A percentile compares a stretch with the other conserved stretches of the same genome.
Conservation (phyloP, 768 basidiomycete species). For the Podaxis rugospora region DNA sequence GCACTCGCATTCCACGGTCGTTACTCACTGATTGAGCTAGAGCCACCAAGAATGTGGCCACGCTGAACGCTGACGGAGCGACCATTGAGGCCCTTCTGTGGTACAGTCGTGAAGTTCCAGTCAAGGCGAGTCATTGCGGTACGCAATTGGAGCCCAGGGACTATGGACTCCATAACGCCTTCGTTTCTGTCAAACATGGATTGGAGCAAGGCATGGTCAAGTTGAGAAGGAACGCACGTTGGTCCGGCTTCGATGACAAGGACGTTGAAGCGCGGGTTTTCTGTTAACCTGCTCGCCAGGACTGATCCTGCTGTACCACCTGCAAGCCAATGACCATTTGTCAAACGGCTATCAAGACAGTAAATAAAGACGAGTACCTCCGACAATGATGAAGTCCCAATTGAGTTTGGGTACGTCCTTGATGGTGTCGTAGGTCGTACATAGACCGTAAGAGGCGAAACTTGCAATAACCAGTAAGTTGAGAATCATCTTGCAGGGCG, state of each 20-base stretch:
- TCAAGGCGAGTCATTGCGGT: constrained; percentile 7
- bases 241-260: constrained; percentile 15
- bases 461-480: neutral
- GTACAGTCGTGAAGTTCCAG: constrained; percentile 29
- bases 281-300: constrained; percentile 24
- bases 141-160: constrained; percentile 11
- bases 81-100: constrained; percentile 22
- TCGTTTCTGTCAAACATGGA: neutral
- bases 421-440: constrained; percentile 7
- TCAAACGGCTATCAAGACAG: neutral
- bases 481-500: neutral
- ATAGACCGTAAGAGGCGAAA: neutral
- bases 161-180: constrained; percentile 12
- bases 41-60: constrained; percentile 29
- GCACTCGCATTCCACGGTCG: neutral
- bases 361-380: constrained; percentile 11
- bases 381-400: constrained; percentile 19
- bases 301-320: constrained; percentile 27
- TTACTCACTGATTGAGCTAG: constrained; percentile 26
- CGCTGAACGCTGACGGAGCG: constrained; percentile 22
- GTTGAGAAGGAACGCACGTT: constrained; percentile 6
- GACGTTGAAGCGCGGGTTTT: constrained; percentile 11
- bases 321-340: constrained; percentile 1
- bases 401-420: neutral
- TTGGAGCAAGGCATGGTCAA: neutral